Evolutionary conservation across 306 rosid genomes (phyloP), one percentile per base, ranked within the genome.

Genomic region (Malus sylvestris): DNA sequence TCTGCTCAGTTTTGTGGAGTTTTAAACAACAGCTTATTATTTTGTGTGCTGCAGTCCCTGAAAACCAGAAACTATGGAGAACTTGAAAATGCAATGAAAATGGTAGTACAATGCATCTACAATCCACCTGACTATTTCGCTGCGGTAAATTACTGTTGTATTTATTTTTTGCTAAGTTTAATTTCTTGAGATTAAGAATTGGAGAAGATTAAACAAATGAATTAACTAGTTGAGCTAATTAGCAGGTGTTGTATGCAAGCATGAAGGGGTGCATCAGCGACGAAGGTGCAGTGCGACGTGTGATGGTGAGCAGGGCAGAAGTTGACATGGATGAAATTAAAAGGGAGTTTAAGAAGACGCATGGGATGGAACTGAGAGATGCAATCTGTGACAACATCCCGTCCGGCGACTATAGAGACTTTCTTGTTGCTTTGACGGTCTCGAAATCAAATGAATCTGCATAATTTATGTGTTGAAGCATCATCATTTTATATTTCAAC

Each of bases 311-410:
- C 76, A 83, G 92, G 83, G 87, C 87, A 59, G 94, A 86, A 74
- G 72, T 85, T 27, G 94, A 91, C 83, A 78, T 88, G 81, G 88
- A 80, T 68, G 92, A 87, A 65, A 89, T 89, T 69, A 83, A 78
- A 82, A 82, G 60, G 74, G 71, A 68, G 58, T 86, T 85, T 81
- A 73, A 82, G 79, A 81, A 73, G 44, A 86, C 86, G 71, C 87
- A 89, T 81, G 87, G 81, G 6, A 82, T 83, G 69, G 88, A 88
- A 71, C 78, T 89, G 35, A 70, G 8, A 70, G 86, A 88, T 73
- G 76, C 80, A 19, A 76, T 91, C 38, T 44, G 71, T 81, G 91
- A 85, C 73, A 55, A 46, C 66, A 74, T 82, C 81, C 83, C 86
- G 14, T 73, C 68, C 23, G 85, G 88, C 8, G 85, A 82, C 49